Conservation (phyloP, 1,139 yeast genomes). For the Taphrina wiesneri region DNA sequence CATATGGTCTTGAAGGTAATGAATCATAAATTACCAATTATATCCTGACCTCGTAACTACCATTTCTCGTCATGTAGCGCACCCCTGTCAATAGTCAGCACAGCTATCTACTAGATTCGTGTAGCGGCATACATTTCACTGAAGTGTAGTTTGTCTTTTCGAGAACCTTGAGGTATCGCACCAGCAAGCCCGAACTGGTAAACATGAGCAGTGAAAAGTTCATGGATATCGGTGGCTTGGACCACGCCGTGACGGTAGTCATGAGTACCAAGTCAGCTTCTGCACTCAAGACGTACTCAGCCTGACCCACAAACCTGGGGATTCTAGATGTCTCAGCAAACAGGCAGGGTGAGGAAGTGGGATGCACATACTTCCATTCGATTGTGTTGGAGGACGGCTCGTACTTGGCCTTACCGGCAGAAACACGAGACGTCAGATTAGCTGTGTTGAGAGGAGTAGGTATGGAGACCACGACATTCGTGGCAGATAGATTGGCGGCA, state of each 20-base stretch:
- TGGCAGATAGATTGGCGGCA: constrained; percentile 63
- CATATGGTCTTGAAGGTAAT: too few relatives aligned
- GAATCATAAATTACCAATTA: too few relatives aligned
- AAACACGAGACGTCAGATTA: constrained; percentile 49
- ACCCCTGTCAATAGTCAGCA: constrained; percentile 59
- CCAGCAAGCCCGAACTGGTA: constrained; percentile 74
- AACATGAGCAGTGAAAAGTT: constrained; percentile 73
- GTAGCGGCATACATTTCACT: constrained; percentile 73
- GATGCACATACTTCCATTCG: constrained; percentile 54
- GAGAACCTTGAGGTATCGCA: constrained; percentile 67
- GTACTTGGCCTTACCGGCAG: constrained; percentile 69
- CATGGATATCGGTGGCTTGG: constrained; percentile 75
- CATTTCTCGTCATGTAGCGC: constrained; percentile 70
- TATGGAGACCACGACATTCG: constrained; percentile 62
- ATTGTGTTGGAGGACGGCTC: constrained; percentile 65
- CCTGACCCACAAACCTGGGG: constrained; percentile 65
- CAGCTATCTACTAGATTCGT: constrained; percentile 64
- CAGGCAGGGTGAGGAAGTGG: neutral
- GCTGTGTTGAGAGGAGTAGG: constrained; percentile 72
- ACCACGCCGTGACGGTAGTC: constrained; percentile 53
- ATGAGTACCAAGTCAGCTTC: constrained; percentile 52
- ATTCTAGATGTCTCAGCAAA: constrained; percentile 44
- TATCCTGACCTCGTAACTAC: constrained; percentile 76
- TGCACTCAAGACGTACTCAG: constrained; percentile 60
- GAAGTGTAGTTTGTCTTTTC: constrained; percentile 69